Conservation (phyloP, 2,329 filamentous ascomycete genomes). For the Colletotrichum euphorbiae region DNA sequence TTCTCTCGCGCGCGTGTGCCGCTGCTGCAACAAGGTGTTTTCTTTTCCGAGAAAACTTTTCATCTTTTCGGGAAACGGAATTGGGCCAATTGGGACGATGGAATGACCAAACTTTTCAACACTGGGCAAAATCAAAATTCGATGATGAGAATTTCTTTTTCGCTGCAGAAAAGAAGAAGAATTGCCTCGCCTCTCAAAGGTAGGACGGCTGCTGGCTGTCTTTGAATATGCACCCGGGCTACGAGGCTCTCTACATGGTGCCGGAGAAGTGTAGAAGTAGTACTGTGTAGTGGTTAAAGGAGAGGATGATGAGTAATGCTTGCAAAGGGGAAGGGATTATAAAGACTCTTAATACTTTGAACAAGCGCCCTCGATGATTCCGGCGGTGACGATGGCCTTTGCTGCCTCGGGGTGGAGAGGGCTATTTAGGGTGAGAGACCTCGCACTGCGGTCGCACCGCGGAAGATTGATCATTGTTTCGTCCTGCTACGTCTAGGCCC, state of each 20-base stretch:
- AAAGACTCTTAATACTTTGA: neutral
- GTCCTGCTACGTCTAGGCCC: too few relatives aligned
- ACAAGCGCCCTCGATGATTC: neutral
- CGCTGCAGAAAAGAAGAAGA: conserved; percentile 1
- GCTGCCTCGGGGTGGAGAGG: too few relatives aligned
- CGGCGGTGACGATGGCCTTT: neutral
- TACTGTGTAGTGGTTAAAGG: neutral
- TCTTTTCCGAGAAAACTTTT: conserved; percentile 17
- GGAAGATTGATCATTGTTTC: too few relatives aligned
- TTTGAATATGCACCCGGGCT: neutral
- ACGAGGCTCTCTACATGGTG: neutral
- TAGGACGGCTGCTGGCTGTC: too few relatives aligned
- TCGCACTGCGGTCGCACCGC: too few relatives aligned
- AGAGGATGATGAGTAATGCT: conserved; percentile 1
- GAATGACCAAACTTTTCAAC: conserved; percentile 26
- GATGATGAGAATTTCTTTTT: conserved; percentile 14
- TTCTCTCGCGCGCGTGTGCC: conserved; percentile 10
- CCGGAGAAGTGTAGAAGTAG: neutral
- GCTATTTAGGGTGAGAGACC: too few relatives aligned
- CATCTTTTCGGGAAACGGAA: conserved; percentile 17
- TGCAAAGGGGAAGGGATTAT: neutral
- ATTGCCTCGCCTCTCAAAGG: too few relatives aligned
- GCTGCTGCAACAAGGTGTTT: conserved; percentile 26
- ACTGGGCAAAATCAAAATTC: conserved; percentile 31
- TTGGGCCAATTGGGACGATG: conserved; percentile 30